Conservation (phyloP, 1,139 yeast species). For the Lodderomyces beijingensis region DNA sequence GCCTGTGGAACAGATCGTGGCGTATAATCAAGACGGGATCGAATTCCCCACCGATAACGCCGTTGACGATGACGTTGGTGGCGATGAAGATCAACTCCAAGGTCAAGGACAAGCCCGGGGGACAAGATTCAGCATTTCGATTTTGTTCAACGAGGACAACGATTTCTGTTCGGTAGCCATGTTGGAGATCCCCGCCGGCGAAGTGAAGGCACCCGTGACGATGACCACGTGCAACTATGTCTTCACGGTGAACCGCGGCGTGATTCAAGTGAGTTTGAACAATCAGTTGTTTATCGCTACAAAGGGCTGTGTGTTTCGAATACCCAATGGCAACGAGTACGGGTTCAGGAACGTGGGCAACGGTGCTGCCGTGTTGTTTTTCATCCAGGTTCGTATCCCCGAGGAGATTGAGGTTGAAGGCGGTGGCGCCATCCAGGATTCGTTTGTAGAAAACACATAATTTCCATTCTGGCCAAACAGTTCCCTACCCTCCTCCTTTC, state of each 20-base stretch:
- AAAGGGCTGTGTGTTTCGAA: constrained; percentile 74
- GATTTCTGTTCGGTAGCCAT: constrained; percentile 76
- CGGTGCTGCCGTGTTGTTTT: constrained; percentile 59
- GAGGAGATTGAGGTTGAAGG: constrained; percentile 11
- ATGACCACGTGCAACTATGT: constrained; percentile 68
- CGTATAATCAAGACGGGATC: constrained; percentile 2
- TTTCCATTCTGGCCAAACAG: too few relatives aligned
- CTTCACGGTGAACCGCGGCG: constrained; percentile 71
- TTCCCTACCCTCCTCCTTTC: too few relatives aligned
- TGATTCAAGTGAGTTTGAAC: constrained; percentile 62
- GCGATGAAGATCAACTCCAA: too few relatives aligned
- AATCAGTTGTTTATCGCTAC: constrained; percentile 58
- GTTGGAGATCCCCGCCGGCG: constrained; percentile 53
- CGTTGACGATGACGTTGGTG: constrained; percentile 2
- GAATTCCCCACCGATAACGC: neutral
- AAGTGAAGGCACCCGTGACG: constrained; percentile 57
- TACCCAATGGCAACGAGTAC: constrained; percentile 75
- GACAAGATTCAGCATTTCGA: constrained; percentile 53
- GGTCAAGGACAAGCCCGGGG: constrained; percentile 12
- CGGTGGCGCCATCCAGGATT: too few relatives aligned
- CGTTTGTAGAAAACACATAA: too few relatives aligned
- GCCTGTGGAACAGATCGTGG: constrained; percentile 3
- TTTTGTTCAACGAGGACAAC: constrained; percentile 62
- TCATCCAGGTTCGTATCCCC: constrained; percentile 57
- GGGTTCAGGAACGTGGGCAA: constrained; percentile 58